Evolutionary conservation across 768 basidiomycete species (phyloP).

Genomic region (Agrocybe pediades): DNA sequence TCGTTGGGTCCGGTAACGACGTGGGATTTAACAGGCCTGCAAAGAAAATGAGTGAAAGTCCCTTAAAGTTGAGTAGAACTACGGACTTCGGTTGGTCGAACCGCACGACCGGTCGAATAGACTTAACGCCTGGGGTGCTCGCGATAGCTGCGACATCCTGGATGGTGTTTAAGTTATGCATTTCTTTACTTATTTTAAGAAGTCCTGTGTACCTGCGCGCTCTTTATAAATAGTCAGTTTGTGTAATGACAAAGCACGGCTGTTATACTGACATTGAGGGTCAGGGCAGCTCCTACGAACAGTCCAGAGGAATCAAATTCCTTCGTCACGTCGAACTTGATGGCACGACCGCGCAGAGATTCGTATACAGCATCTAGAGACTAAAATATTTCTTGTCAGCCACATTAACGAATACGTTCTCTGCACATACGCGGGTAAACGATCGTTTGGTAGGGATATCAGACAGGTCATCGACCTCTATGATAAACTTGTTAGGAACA

Average conservation of each 20-base stretch:
- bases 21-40: constrained; percentile 45
- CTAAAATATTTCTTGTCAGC: constrained; percentile 25
- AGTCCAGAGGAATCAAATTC: constrained; percentile 55
- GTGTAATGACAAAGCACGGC: background rate
- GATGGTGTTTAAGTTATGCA: background rate
- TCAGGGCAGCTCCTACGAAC: constrained; percentile 61
- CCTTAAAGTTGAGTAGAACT: background rate
- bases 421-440: constrained; percentile 25
- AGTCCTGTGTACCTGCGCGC: constrained; percentile 22
- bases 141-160: constrained; percentile 52
- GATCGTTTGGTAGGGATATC: constrained; percentile 38
- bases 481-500: constrained; percentile 55
- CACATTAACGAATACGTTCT: background rate
- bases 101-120: constrained; percentile 54
- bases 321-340: constrained; percentile 47
- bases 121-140: constrained; percentile 51
- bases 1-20: constrained; percentile 43
- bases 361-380: constrained; percentile 54
- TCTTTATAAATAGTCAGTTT: background rate
- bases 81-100: constrained; percentile 45
- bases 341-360: constrained; percentile 41
- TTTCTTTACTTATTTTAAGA: background rate
- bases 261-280: constrained; percentile 38
- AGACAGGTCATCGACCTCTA: constrained; percentile 50
- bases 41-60: background rate